These are phyloP conservation scores for Saururus chinensis DNA, from an alignment of 164 flowering plant species.

Conservation along the genomic window DNA sequence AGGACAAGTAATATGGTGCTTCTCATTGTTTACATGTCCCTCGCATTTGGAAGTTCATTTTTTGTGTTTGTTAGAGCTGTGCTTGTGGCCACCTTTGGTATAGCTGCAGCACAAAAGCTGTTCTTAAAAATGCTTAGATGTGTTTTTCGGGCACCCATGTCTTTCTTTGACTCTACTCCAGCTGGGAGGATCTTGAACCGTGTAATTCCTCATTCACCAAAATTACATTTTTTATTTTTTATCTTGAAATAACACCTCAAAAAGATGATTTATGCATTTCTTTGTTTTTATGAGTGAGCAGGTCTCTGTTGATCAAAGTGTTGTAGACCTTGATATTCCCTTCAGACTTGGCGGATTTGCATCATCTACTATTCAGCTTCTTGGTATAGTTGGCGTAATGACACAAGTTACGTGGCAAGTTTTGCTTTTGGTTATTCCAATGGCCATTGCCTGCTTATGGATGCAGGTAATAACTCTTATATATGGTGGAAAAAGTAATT, in stretches of 20 bases:
- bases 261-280: no score
- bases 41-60: slow-evolving; percentile 96
- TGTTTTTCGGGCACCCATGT: slow-evolving; percentile 91
- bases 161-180: slow-evolving; percentile 96
- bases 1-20: slow-evolving; percentile 59
- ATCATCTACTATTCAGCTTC: slow-evolving; percentile 88
- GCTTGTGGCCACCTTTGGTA: slow-evolving; percentile 93
- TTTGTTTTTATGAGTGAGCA: no score
- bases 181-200: slow-evolving; percentile 95
- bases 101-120: slow-evolving; percentile 83
- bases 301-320: slow-evolving; percentile 99
- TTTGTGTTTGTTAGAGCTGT: slow-evolving; percentile 89
- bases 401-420: slow-evolving; percentile 94
- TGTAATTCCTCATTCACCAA: slow-evolving; percentile 39
- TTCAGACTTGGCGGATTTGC: slow-evolving; percentile 99
- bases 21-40: slow-evolving; percentile 84
- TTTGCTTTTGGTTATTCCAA: slow-evolving; percentile 83
- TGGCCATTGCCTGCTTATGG: slow-evolving; percentile 97
- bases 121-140: slow-evolving; percentile 76
- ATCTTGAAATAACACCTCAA: no score
- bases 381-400: slow-evolving; percentile 97
- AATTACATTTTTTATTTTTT: slow-evolving; percentile 2
- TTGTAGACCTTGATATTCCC: slow-evolving; percentile 97
- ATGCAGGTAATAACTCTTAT: no score
- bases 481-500: no score